Evolutionary conservation across 768 basidiomycete species (phyloP).

Genomic region (Rhizopogon vulgaris): DNA sequence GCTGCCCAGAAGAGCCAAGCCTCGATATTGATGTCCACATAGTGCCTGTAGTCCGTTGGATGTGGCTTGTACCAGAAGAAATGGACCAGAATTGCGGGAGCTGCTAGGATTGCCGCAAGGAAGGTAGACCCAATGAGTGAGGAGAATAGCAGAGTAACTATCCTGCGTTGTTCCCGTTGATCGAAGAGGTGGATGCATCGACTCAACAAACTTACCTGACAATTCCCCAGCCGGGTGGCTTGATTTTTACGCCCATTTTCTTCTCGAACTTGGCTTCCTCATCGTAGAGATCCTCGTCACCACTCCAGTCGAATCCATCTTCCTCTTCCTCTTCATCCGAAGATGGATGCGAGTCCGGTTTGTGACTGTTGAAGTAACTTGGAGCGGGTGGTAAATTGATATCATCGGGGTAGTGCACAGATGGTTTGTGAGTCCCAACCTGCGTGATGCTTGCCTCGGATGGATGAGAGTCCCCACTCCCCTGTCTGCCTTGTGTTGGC

Average conservation of each 20-base stretch:
- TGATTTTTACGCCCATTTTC: conserved; percentile 47
- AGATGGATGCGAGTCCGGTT: conserved; percentile 31
- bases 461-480: conserved; percentile 8
- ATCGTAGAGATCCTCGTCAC: conserved; percentile 69
- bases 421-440: conserved; percentile 24
- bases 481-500: conserved; percentile 2
- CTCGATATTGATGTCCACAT: conserved; percentile 58
- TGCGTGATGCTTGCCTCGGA: conserved; percentile 10
- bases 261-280: conserved; percentile 62
- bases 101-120: conserved; percentile 53
- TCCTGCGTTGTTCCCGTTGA: conserved; percentile 28
- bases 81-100: conserved; percentile 58
- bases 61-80: conserved; percentile 67
- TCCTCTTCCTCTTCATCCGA: conserved; percentile 54
- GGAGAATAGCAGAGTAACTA: conserved; percentile 59
- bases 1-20: conserved; percentile 84
- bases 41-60: conserved; percentile 48
- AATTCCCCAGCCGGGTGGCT: conserved; percentile 40
- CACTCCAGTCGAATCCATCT: conserved; percentile 70
- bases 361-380: conserved; percentile 20
- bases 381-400: conserved; percentile 22
- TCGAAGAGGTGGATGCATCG: background rate
- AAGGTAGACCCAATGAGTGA: conserved; percentile 69
- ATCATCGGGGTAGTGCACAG: conserved; percentile 51
- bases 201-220: conserved; percentile 37